A percentile compares a stretch with the other conserved stretches of the same genome.
phyloP scores from a whole-genome alignment of 768 basidiomycete genomes.

The Rhodotorula kratochvilovae region DNA sequence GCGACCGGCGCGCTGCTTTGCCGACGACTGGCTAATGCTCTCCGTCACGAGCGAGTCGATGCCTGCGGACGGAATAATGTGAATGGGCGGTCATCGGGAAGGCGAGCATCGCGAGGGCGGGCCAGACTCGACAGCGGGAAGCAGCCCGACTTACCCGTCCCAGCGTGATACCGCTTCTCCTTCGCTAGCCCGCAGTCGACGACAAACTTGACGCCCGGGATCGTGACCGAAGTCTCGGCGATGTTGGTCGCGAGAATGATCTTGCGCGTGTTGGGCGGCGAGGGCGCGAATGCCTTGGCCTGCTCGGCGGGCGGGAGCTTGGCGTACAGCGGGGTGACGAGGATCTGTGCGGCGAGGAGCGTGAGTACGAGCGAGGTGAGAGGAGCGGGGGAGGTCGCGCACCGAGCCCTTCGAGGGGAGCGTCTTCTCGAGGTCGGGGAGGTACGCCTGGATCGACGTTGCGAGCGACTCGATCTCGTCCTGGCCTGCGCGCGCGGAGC shows the following conservation, averaged over 20 bases:
- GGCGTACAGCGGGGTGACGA: constrained; percentile 77
- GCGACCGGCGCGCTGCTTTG: constrained; percentile 80
- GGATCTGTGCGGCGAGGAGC: constrained; percentile 53
- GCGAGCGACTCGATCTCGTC: constrained; percentile 91
- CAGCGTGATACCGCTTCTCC: constrained; percentile 68
- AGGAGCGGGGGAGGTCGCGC: neutral
- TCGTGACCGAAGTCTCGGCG: constrained; percentile 95
- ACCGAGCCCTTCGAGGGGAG: constrained; percentile 6
- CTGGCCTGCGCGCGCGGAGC: constrained; percentile 59
- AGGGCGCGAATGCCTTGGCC: constrained; percentile 65
- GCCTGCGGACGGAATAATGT: constrained; percentile 52
- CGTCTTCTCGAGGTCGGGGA: constrained; percentile 19
- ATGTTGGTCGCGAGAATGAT: constrained; percentile 96
- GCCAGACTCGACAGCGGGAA: neutral
- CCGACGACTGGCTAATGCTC: constrained; percentile 82
- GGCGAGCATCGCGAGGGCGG: neutral
- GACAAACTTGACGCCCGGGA: constrained; percentile 90
- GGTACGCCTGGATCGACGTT: constrained; percentile 58
- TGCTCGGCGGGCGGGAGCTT: constrained; percentile 74
- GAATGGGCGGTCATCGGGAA: neutral
- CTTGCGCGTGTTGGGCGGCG: constrained; percentile 69
- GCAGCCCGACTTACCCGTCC: constrained; percentile 42
- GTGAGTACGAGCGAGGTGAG: neutral
- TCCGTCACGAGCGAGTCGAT: constrained; percentile 80
- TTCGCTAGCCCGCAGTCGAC: constrained; percentile 95